Evolutionary conservation across 164 flowering plant species (phyloP), one percentile per base, ranked within the genome.

Genomic region (Sedum album): DNA sequence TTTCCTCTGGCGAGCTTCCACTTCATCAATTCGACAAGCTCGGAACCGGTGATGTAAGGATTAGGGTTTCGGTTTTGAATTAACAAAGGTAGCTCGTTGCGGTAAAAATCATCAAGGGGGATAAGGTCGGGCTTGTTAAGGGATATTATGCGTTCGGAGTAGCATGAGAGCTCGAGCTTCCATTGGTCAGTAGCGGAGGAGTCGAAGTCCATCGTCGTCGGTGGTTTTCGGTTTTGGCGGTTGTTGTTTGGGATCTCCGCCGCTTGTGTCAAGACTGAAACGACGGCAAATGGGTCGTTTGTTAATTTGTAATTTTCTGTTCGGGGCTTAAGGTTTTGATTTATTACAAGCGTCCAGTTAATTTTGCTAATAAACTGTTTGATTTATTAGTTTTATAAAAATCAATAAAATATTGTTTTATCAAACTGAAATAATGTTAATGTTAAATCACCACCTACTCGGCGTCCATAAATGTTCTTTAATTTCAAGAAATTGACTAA

Each of bases 1-100:
- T 89, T 89, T 0, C 96, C 97, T 38, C 97, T 82, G 18, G 87
- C 73, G 68, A 92, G 94, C 81, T 89, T 92, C 96, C 96, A 92
- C 67, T 83, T 81, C 92, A 89, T 85, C 72, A 92, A 87, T 68
- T 81, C 69, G 51, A 84, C 74, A 76, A 92, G 93, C 78, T 92
- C 97, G 0, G 84, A 31, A 36, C 77, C 78, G 68, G 94, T 82
- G 76, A 92, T 77, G 80, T 76, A 71, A n/a, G 94, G 88, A 62
- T 71, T 82, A 76, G 97, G 96, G 90, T 81, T 78, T 71, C 97
- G 83, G 31, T 71, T 60, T 74, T 60, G 88, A 66, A 92, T 69
- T 36, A 82, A 79, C 33, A 69, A 42, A 5, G 96, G 97, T 5
- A 92, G 93, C 44, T 84, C 66, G 36, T 70, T 70, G 42, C 84